Evolutionary conservation across 805 yeast genomes (phyloP), one percentile per base, ranked within the genome.

Genomic region (Saccharomycopsis lassenensis): DNA sequence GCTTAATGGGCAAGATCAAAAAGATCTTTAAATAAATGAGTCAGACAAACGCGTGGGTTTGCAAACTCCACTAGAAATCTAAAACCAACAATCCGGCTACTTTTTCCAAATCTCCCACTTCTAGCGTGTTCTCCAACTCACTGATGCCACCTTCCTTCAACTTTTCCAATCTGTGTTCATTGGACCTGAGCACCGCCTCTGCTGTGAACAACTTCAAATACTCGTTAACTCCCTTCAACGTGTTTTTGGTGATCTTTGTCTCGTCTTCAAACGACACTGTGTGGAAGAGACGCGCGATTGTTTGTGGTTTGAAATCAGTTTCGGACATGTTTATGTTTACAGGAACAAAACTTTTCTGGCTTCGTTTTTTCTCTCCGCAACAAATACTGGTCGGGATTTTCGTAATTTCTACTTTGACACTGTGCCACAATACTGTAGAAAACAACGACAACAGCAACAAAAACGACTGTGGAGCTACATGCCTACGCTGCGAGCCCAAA

Each of bases 151-250:
- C 10, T 24, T 36, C n/a, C 37, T 44, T 38, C 46, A 29, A 7
- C 31, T 35, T 14, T 38, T 35, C 33, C 48, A 60, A 35, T 41
- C 75, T 48, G 32, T 65, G 71, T 40, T 72, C 76, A 44, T 74
- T 72, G 7, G 81, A 65, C 39, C 83, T 48, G 5, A 66, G 48
- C 2, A 74, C 61, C 0, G 81, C 81, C 50, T 75, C 83, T 31
- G 63, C 62, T 11, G 76, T 63, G 47, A 75, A 75, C 49, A 74
- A 56, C 27, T 65, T 54, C 14, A 73, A 59, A 48, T 75, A 75
- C 46, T 73, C 77, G 1, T 74, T 52, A 2, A 72, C 62, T 11
- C 71, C 51, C 29, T 65, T 65, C 8, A 75, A 49, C 0, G 79
- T 61, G 21, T 63, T 65, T 21, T 61, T 55, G 1, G 75, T 59